A percentile compares a stretch with the other conserved stretches of the same genome.
These are phyloP conservation scores for Cladorrhinum sp. DNA, from an alignment of 2,329 filamentous ascomycete species.

Conservation along the genomic window DNA sequence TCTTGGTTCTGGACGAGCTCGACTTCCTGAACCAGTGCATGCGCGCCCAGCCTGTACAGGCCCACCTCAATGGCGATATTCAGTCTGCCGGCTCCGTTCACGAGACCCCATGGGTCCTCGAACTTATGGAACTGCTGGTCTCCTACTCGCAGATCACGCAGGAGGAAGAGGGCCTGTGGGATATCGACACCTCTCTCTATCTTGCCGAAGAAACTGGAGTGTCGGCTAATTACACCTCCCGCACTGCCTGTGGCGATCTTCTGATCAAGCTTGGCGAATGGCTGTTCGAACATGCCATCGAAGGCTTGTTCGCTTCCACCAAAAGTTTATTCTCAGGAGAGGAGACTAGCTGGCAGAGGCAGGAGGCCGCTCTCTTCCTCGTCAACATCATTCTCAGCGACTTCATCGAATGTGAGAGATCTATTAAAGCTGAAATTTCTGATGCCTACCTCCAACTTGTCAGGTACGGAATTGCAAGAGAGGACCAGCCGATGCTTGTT, in stretches of 20 bases:
- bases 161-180: slow-evolving; percentile 94
- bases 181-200: slow-evolving; percentile 93
- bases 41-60: slow-evolving; percentile 80
- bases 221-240: slow-evolving; percentile 91
- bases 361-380: slow-evolving; percentile 80
- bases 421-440: slow-evolving; percentile 66
- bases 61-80: slow-evolving; percentile 82
- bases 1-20: slow-evolving; percentile 87
- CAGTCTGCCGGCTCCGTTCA: slow-evolving; percentile 53
- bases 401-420: slow-evolving; percentile 72
- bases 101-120: slow-evolving; percentile 75
- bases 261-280: slow-evolving; percentile 91
- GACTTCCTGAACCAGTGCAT: slow-evolving; percentile 93
- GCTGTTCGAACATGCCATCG: slow-evolving; percentile 71
- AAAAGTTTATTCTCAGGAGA: slow-evolving; percentile 65
- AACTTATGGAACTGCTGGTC: slow-evolving; percentile 81
- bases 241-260: slow-evolving; percentile 87
- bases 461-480: slow-evolving; percentile 67
- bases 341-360: slow-evolving; percentile 54
- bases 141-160: slow-evolving; percentile 85
- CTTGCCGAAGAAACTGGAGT: slow-evolving; percentile 92
- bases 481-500: slow-evolving; percentile 72
- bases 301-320: slow-evolving; percentile 75
- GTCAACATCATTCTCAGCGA: slow-evolving; percentile 82
- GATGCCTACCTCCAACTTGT: slow-evolving; percentile 77